phyloP scores from a whole-genome alignment of 225 moss, liverwort and hornwort genomes.

The Sphagnum tenellum region DNA sequence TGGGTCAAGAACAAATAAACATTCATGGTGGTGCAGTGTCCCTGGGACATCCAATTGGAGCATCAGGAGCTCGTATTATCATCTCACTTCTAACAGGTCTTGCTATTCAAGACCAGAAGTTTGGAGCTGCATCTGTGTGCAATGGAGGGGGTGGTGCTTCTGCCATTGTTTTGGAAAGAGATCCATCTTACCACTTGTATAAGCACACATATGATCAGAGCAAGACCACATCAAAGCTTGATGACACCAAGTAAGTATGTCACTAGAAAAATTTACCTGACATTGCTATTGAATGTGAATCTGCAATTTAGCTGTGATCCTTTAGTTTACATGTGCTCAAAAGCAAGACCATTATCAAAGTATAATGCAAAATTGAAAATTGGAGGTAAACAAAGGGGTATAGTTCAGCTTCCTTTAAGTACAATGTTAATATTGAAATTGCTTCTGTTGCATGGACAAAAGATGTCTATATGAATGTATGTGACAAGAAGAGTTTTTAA shows the following conservation, averaged over 20 bases:
- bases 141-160: constrained; percentile 94
- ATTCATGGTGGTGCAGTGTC: constrained; percentile 84
- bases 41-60: constrained; percentile 84
- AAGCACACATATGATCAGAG: constrained; percentile 14
- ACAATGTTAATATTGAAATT: no score
- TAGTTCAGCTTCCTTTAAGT: no score
- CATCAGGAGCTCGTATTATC: constrained; percentile 79
- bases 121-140: constrained; percentile 79
- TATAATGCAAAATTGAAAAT: no score
- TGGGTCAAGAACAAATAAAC: constrained; percentile 62
- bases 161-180: constrained; percentile 68
- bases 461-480: no score
- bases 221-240: constrained; percentile 2
- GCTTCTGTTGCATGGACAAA: no score
- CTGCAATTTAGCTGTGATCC: no score
- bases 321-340: no score
- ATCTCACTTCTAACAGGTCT: constrained; percentile 65
- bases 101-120: constrained; percentile 34
- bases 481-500: no score
- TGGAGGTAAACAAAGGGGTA: no score
- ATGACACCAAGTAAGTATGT: neutral
- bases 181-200: constrained; percentile 28
- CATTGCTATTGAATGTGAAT: no score
- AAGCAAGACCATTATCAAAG: no score
- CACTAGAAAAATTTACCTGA: no score